A percentile compares a stretch with the other conserved stretches of the same genome.
Evolutionary conservation across 1,139 yeast genomes (phyloP).

Genomic region (Pneumocystis jirovecii): DNA sequence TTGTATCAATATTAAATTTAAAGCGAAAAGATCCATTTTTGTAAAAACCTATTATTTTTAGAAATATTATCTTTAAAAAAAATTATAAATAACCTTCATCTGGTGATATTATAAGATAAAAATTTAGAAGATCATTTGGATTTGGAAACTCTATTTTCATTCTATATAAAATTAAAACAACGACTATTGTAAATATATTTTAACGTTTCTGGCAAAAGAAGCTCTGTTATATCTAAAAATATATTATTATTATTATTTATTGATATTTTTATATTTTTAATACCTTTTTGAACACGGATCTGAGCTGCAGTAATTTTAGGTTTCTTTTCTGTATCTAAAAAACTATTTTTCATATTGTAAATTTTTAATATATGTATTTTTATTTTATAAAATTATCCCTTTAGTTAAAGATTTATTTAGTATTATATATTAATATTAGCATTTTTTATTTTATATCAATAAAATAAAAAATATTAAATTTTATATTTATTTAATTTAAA

Average conservation of each 20-base stretch:
- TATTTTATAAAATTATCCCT: conserved; percentile 28
- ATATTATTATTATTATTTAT: not conserved
- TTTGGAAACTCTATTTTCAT: conserved; percentile 44
- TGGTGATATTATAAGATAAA: conserved; percentile 49
- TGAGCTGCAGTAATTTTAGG: conserved; percentile 35
- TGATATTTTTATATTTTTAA: not conserved
- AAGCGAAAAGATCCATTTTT: conserved; percentile 54
- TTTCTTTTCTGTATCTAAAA: conserved; percentile 22
- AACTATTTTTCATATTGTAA: conserved; percentile 19
- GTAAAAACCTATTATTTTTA: conserved; percentile 31
- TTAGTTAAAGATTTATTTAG: not conserved
- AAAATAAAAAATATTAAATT: not conserved
- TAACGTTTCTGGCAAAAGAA: conserved; percentile 2
- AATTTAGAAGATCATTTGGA: conserved; percentile 43
- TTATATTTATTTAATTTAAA: not conserved
- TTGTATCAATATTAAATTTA: conserved; percentile 45
- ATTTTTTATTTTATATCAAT: not conserved
- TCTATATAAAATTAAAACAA: conserved; percentile 36
- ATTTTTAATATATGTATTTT: conserved; percentile 19
- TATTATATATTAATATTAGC: not conserved
- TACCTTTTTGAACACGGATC: conserved; percentile 29
- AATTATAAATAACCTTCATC: conserved; percentile 41
- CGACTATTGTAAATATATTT: conserved; percentile 53
- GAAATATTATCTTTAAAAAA: not conserved
- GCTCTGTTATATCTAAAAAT: not conserved